Percentiles rank a stretch among this genome's conserved stretches.
phyloP scores from a whole-genome alignment of 768 basidiomycete genomes.

The Hydnum rufescens region DNA sequence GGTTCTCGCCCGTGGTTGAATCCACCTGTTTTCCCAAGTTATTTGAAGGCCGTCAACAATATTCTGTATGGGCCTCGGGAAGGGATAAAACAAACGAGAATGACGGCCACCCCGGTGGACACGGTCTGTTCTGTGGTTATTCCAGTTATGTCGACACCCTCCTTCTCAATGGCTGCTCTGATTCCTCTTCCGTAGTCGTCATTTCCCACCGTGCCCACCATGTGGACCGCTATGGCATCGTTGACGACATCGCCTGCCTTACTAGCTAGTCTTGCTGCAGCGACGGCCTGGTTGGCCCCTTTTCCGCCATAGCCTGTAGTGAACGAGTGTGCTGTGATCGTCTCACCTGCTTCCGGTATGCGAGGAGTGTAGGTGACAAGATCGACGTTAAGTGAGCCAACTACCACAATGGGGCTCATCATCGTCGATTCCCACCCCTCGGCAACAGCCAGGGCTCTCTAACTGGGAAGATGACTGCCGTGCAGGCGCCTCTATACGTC shows the following conservation, averaged over 20 bases:
- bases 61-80: neutral
- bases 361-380: conserved; percentile 4
- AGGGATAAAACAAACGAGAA: conserved; percentile 7
- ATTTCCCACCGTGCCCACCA: conserved; percentile 9
- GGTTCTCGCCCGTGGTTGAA: conserved; percentile 6
- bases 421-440: no score
- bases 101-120: conserved; percentile 8
- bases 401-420: conserved; percentile 6
- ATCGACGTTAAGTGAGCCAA: conserved; percentile 9
- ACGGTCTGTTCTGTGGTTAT: neutral
- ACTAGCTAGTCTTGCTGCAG: conserved; percentile 4
- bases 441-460: no score
- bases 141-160: conserved; percentile 3
- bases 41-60: no score
- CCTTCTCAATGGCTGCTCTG: neutral
- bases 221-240: neutral
- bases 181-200: conserved; percentile 7
- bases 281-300: conserved; percentile 10
- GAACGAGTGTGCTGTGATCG: conserved; percentile 7
- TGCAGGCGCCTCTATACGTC: no score
- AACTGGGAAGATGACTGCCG: no score
- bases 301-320: conserved; percentile 8
- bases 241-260: neutral
- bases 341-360: conserved; percentile 7
- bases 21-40: conserved; percentile 7